A percentile compares a stretch with the other conserved stretches of the same genome.
Conservation (phyloP, 352 stramenopile species). For the Phytopythium kandeliae region DNA sequence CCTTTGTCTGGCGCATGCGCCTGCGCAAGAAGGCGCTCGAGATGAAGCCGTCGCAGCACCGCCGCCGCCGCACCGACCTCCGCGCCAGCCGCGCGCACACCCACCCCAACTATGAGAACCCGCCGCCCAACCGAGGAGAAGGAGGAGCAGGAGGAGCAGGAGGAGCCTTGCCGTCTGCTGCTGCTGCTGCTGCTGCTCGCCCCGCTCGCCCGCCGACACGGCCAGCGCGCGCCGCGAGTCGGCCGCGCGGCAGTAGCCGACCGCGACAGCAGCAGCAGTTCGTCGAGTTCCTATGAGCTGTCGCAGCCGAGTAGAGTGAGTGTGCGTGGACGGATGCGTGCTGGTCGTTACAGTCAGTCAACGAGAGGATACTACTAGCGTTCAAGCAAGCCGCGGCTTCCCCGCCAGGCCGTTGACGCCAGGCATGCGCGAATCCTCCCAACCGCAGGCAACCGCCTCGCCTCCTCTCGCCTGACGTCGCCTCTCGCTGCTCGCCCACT, state of each 20-base stretch:
- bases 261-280: slow-evolving; percentile 3
- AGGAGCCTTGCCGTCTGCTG: no score
- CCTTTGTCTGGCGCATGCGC: slow-evolving; percentile 40
- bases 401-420: no score
- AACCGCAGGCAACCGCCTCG: no score
- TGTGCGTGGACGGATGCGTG: neutral
- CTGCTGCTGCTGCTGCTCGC: neutral
- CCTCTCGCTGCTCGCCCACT: no score
- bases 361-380: no score
- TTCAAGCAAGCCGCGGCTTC: no score
- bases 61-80: slow-evolving; percentile 3
- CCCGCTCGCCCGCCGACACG: neutral
- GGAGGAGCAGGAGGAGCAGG: no score
- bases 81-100: slow-evolving; percentile 11
- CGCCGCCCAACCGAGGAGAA: neutral
- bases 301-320: no score
- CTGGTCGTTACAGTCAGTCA: no score
- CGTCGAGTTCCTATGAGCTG: neutral
- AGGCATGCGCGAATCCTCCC: no score
- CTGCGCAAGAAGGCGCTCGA: slow-evolving; percentile 15
- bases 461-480: no score
- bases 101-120: slow-evolving; percentile 23
- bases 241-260: neutral
- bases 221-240: neutral
- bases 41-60: slow-evolving; percentile 14